Percentiles rank a stretch among this genome's conserved stretches.
phyloP scores from a whole-genome alignment of 345 rosid genomes.

The Murraya paniculata region DNA sequence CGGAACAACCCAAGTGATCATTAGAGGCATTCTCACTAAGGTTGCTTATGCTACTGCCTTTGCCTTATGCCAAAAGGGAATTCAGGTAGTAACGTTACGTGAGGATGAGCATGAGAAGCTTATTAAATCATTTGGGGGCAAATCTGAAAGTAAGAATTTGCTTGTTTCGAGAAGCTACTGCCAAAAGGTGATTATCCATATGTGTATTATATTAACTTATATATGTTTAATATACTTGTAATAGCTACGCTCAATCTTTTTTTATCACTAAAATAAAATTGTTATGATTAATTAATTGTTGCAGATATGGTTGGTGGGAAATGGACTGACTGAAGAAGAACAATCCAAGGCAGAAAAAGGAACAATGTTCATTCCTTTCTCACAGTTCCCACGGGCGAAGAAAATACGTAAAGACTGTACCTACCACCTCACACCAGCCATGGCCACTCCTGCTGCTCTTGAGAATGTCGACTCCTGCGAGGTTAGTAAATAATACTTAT shows the following conservation, averaged over 20 bases:
- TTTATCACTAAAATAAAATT: no score
- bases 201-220: no score
- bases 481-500: neutral
- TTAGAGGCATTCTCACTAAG: slow-evolving; percentile 13
- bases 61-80: slow-evolving; percentile 2
- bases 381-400: slow-evolving; percentile 46
- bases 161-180: slow-evolving; percentile 27
- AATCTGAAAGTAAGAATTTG: slow-evolving; percentile 18
- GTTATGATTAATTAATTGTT: neutral
- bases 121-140: neutral
- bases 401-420: slow-evolving; percentile 41
- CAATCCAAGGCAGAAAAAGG: slow-evolving; percentile 51
- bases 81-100: neutral
- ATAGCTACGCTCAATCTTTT: no score
- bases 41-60: slow-evolving; percentile 1
- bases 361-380: slow-evolving; percentile 55
- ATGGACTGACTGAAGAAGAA: slow-evolving; percentile 41
- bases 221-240: no score
- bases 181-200: neutral
- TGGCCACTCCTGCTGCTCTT: slow-evolving; percentile 44
- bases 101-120: neutral
- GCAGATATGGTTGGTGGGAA: slow-evolving; percentile 25
- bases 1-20: slow-evolving; percentile 9
- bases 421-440: slow-evolving; percentile 56
- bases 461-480: slow-evolving; percentile 40